These are phyloP conservation scores for Nicotiana otophora DNA, from an alignment of 257 asterid genomes.

Conservation along the genomic window DNA sequence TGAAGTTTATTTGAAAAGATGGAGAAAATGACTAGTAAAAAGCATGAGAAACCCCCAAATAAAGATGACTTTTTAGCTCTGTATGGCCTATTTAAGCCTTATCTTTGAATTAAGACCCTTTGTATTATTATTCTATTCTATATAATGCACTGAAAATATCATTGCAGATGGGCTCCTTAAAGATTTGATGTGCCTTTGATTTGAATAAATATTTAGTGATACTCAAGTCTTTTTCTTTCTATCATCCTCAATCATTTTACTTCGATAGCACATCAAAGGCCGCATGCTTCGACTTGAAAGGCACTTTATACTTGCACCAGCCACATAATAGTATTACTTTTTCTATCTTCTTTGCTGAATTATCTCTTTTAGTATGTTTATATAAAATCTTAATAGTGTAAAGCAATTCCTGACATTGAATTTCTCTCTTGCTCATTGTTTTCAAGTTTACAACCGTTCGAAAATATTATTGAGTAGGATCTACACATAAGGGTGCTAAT, in stretches of 20 bases:
- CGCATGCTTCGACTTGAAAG: background rate
- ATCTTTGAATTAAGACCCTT: background rate
- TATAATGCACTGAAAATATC: background rate
- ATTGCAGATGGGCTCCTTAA: background rate
- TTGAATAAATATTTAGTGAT: background rate
- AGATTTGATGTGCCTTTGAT: constrained; percentile 2
- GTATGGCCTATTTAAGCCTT: background rate
- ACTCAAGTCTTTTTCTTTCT: background rate
- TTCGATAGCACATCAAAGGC: background rate
- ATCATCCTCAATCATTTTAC: background rate
- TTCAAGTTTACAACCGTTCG: background rate
- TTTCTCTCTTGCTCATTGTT: background rate
- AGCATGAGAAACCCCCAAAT: background rate
- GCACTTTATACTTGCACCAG: background rate
- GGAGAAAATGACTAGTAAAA: background rate
- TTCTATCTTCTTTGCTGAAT: background rate
- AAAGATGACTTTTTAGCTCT: background rate
- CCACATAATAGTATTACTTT: background rate
- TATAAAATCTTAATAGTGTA: background rate
- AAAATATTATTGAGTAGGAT: no score
- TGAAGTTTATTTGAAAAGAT: background rate
- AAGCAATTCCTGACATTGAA: background rate
- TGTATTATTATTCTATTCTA: background rate
- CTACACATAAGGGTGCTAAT: no score
- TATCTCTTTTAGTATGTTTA: background rate